These are phyloP conservation scores for Royoungia palumana DNA, from an alignment of 768 basidiomycete species.

Conservation along the genomic window DNA sequence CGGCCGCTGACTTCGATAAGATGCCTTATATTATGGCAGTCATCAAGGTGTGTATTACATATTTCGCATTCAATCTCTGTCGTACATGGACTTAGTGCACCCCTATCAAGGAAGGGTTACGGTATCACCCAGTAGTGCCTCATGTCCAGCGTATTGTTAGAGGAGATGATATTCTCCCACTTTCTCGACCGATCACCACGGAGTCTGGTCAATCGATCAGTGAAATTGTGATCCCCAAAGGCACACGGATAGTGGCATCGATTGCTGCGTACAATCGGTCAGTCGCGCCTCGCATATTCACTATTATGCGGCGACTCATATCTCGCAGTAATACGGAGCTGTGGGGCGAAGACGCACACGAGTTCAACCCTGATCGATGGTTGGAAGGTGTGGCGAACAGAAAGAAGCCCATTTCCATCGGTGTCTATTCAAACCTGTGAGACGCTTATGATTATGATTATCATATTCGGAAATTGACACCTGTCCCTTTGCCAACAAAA, in stretches of 20 bases:
- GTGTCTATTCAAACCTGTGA: conserved; percentile 30
- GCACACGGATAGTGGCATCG: conserved; percentile 43
- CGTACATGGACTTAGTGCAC: neutral
- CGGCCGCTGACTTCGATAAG: conserved; percentile 43
- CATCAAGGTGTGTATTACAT: conserved; percentile 24
- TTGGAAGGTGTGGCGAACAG: conserved; percentile 15
- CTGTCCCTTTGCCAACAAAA: neutral
- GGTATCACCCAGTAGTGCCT: conserved; percentile 49
- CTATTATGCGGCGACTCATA: neutral
- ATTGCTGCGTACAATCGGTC: conserved; percentile 30
- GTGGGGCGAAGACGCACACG: conserved; percentile 32
- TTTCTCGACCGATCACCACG: neutral
- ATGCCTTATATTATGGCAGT: conserved; percentile 43
- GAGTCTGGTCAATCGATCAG: conserved; percentile 37
- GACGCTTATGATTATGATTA: neutral
- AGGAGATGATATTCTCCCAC: conserved; percentile 43
- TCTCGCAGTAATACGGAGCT: conserved; percentile 24
- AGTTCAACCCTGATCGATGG: conserved; percentile 31
- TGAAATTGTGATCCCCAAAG: conserved; percentile 25
- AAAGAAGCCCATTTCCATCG: conserved; percentile 21
- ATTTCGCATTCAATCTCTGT: neutral
- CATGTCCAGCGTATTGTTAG: conserved; percentile 49
- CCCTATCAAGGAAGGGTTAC: conserved; percentile 31
- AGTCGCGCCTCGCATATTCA: conserved; percentile 21
- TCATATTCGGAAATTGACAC: neutral